A percentile compares a stretch with the other conserved stretches of the same genome.
Evolutionary conservation across 331 rosid genomes (phyloP).

Genomic region (Quercus lobata): DNA sequence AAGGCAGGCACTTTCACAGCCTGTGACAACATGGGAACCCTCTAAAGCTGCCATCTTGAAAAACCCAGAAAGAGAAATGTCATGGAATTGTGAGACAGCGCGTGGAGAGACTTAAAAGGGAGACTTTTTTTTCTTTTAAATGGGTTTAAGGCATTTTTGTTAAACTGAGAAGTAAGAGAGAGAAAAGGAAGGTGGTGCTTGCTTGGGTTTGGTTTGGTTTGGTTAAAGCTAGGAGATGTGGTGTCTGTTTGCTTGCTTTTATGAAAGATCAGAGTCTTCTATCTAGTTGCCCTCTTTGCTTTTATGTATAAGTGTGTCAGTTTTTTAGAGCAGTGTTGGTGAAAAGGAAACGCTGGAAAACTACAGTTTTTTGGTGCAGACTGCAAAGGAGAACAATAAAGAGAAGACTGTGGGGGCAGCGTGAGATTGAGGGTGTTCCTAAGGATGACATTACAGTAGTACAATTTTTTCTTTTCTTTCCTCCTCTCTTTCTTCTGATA

Average conservation of each 20-base stretch:
- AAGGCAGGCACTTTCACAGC: not conserved
- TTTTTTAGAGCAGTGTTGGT: not conserved
- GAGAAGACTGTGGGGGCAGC: constrained; percentile 4
- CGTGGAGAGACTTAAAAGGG: not conserved
- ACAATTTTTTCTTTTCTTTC: too few species aligned
- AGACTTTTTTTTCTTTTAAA: not conserved
- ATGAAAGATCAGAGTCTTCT: constrained; percentile 10
- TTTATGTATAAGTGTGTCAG: constrained; percentile 6
- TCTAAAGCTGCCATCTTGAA: constrained; percentile 18
- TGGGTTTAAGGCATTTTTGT: not conserved
- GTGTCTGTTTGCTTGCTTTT: constrained; percentile 1
- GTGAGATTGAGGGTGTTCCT: not conserved
- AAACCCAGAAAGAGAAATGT: not conserved
- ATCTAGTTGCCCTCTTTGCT: not conserved
- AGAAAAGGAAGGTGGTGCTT: not conserved
- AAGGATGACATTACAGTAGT: too few species aligned
- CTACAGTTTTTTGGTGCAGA: not conserved
- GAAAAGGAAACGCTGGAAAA: constrained; percentile 13
- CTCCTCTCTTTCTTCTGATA: too few species aligned
- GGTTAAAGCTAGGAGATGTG: not conserved
- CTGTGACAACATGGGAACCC: not conserved
- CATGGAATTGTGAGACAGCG: not conserved
- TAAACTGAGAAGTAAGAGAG: not conserved
- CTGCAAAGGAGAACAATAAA: not conserved
- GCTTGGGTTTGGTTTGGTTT: not conserved